phyloP scores from a whole-genome alignment of 495 filamentous ascomycete species.

The Cercophora samala region DNA sequence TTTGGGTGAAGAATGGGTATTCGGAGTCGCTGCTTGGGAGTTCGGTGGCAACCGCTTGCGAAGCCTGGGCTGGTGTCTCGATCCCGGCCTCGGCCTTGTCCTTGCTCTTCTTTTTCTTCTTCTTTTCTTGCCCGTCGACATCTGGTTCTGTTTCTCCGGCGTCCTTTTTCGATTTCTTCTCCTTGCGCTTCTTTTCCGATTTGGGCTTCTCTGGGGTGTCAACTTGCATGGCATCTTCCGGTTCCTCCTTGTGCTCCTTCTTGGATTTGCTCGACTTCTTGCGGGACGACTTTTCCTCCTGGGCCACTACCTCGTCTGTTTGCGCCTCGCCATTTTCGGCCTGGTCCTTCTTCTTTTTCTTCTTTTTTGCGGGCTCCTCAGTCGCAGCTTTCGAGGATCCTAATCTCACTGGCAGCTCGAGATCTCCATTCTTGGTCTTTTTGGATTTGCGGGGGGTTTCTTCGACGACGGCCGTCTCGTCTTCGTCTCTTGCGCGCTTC shows the following conservation, averaged over 20 bases:
- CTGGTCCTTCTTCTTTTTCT: slow-evolving; percentile 24
- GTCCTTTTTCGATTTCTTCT: slow-evolving; percentile 35
- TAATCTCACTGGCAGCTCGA: neutral
- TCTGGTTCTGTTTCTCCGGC: slow-evolving; percentile 6
- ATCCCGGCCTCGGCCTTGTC: slow-evolving; percentile 16
- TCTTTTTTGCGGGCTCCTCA: slow-evolving; percentile 15
- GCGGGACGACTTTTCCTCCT: slow-evolving; percentile 11
- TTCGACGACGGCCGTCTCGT: slow-evolving; percentile 29
- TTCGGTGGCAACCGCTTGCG: slow-evolving; percentile 11
- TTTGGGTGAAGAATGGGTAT: slow-evolving; percentile 49
- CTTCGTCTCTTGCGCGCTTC: slow-evolving; percentile 44
- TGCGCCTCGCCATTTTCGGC: slow-evolving; percentile 18
- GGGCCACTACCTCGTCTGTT: slow-evolving; percentile 8
- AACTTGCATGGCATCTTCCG: slow-evolving; percentile 21
- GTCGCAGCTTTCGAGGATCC: neutral
- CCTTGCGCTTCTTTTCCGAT: slow-evolving; percentile 24
- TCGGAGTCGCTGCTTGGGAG: slow-evolving; percentile 17
- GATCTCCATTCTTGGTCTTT: slow-evolving; percentile 36
- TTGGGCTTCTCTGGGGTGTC: slow-evolving; percentile 24
- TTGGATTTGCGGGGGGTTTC: slow-evolving; percentile 41
- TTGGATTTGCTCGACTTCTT: slow-evolving; percentile 30
- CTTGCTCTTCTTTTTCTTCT: slow-evolving; percentile 30
- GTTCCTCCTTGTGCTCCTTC: slow-evolving; percentile 16
- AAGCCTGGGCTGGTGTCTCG: neutral
- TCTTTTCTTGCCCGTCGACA: slow-evolving; percentile 18